These are phyloP conservation scores for Mortierella sp. DNA, from an alignment of 371 early-diverging fungal genomes.

Conservation along the genomic window DNA sequence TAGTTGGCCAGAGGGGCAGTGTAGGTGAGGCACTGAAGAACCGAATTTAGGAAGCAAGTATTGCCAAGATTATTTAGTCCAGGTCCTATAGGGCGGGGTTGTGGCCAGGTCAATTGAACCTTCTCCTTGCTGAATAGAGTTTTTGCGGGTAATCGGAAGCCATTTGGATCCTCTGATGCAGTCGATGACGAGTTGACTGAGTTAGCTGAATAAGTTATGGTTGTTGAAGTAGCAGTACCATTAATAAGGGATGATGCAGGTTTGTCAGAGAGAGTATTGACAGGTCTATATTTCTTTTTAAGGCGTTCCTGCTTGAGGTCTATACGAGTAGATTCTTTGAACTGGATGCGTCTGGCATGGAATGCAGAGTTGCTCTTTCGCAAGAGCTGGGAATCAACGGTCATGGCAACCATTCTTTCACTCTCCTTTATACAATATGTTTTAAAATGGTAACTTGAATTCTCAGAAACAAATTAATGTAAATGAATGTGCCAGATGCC, in stretches of 20 bases:
- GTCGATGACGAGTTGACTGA: conserved; percentile 6
- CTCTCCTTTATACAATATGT: neutral
- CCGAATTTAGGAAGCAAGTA: conserved; percentile 96
- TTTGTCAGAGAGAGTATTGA: conserved; percentile 57
- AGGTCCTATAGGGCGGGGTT: conserved; percentile 73
- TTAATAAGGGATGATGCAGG: neutral
- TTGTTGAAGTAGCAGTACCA: neutral
- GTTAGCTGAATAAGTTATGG: conserved; percentile 27
- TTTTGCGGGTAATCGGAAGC: conserved; percentile 75
- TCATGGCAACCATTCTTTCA: conserved; percentile 24
- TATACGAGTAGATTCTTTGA: conserved; percentile 64
- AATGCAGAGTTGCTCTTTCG: conserved; percentile 61
- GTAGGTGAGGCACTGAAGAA: conserved; percentile 92
- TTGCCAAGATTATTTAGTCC: conserved; percentile 94
- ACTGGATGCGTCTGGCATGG: conserved; percentile 68
- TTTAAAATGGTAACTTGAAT: no score
- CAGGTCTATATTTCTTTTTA: conserved; percentile 68
- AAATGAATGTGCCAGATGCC: no score
- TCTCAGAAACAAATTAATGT: no score
- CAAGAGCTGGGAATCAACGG: conserved; percentile 52
- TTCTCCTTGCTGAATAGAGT: conserved; percentile 68
- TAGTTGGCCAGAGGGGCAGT: conserved; percentile 88
- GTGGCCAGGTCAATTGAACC: conserved; percentile 66
- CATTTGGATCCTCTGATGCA: conserved; percentile 64
- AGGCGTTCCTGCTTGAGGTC: conserved; percentile 69